Percentiles rank a stretch among this genome's conserved stretches.
phyloP scores from a whole-genome alignment of 2,329 filamentous ascomycete genomes.

The Lecanicillium sp. region DNA sequence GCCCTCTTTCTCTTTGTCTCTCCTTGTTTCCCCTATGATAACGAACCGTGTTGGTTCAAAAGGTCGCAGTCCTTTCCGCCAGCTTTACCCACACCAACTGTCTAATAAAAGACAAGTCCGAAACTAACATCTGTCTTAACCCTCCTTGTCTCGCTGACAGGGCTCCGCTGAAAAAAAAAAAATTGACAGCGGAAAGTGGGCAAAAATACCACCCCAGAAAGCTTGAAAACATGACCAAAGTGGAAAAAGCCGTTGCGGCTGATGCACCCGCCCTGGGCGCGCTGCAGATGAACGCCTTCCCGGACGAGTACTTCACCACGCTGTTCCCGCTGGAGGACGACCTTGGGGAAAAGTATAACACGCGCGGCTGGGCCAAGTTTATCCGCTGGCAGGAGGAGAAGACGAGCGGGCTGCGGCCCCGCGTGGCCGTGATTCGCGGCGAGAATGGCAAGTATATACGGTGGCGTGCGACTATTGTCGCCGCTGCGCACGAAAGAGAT shows the following conservation, averaged over 20 bases:
- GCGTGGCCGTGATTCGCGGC: slow-evolving; percentile 3
- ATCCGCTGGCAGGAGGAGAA: neutral
- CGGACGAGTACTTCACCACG: neutral
- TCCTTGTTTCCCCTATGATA: too few relatives aligned
- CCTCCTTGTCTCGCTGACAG: too few relatives aligned
- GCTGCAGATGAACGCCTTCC: slow-evolving; percentile 3
- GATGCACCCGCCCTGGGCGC: neutral
- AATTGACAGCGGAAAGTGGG: too few relatives aligned
- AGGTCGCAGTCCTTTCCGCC: too few relatives aligned
- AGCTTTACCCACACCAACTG: too few relatives aligned
- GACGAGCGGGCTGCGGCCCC: neutral
- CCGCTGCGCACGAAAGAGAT: neutral
- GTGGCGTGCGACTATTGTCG: neutral
- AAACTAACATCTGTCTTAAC: too few relatives aligned
- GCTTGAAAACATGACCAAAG: neutral
- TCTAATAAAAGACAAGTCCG: too few relatives aligned
- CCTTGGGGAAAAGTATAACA: neutral
- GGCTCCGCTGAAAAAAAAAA: neutral
- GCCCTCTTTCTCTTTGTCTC: too few relatives aligned
- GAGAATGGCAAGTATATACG: neutral
- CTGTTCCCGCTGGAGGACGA: neutral
- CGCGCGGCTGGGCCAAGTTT: neutral
- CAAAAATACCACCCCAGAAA: neutral
- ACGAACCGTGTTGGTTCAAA: too few relatives aligned
- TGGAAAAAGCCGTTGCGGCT: neutral